phyloP scores from a whole-genome alignment of 306 rosid genomes.

The Hylodesmum podocarpum region DNA sequence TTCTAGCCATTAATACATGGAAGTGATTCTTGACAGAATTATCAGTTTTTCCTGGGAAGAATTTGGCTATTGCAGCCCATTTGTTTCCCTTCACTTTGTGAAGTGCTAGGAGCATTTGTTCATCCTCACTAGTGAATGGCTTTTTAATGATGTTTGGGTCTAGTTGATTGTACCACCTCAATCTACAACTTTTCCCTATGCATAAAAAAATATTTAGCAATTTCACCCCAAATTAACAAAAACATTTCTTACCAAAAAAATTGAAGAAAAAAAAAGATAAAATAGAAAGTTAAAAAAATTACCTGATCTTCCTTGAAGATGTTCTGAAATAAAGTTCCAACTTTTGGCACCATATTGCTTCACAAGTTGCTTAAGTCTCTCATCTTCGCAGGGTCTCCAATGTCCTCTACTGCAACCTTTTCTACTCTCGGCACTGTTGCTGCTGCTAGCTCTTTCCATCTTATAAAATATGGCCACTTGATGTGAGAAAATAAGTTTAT shows the following conservation, averaged over 20 bases:
- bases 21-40: conserved; percentile 66
- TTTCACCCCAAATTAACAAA: background rate
- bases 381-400: conserved; percentile 63
- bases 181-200: conserved; percentile 66
- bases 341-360: conserved; percentile 56
- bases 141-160: conserved; percentile 57
- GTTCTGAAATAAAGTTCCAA: conserved; percentile 66
- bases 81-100: conserved; percentile 63
- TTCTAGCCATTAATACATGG: conserved; percentile 64
- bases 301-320: conserved; percentile 67
- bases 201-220: background rate
- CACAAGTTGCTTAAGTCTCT: conserved; percentile 48
- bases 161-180: conserved; percentile 76
- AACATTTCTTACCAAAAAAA: background rate
- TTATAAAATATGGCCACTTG: background rate
- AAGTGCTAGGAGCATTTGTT: conserved; percentile 47
- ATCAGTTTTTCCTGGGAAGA: conserved; percentile 61
- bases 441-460: conserved; percentile 40
- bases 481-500: too few relatives aligned
- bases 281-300: background rate
- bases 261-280: background rate
- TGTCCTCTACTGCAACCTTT: conserved; percentile 56
- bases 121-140: conserved; percentile 58
- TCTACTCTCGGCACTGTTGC: conserved; percentile 18
- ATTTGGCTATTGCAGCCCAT: conserved; percentile 62